phyloP scores from a whole-genome alignment of 2,329 filamentous ascomycete species.

The Aspergillus thermomutatus region DNA sequence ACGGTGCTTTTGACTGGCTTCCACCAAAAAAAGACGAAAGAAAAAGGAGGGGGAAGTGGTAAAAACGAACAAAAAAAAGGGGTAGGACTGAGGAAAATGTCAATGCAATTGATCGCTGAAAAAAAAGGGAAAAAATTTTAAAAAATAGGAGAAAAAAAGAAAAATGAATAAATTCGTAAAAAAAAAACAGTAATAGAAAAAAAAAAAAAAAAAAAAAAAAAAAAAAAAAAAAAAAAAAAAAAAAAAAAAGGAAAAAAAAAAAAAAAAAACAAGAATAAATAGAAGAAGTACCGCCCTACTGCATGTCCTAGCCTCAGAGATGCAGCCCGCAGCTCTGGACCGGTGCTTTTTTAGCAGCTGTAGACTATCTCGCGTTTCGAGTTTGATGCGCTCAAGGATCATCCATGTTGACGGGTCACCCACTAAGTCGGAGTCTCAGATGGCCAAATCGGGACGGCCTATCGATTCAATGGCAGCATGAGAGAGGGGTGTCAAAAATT shows the following conservation, averaged over 20 bases:
- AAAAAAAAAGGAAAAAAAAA: neutral
- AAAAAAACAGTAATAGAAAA: neutral
- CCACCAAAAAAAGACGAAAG: no score
- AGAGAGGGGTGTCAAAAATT: neutral
- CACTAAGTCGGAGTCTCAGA: conserved; percentile 1
- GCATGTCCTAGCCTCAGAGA: conserved; percentile 16
- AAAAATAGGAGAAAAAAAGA: conserved; percentile 4
- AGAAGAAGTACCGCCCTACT: conserved; percentile 12
- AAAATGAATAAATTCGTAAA: conserved; percentile 4
- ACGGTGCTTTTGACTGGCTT: no score
- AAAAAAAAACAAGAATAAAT: conserved; percentile 3
- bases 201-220: neutral
- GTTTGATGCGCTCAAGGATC: conserved; percentile 22
- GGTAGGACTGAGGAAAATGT: neutral
- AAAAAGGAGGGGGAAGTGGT: neutral
- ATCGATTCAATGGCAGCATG: neutral
- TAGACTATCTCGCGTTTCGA: conserved; percentile 16
- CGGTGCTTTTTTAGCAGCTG: conserved; percentile 14
- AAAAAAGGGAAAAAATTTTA: neutral
- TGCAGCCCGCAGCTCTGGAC: conserved; percentile 13
- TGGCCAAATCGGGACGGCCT: conserved; percentile 2
- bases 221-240: neutral
- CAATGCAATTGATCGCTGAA: neutral
- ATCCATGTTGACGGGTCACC: conserved; percentile 20
- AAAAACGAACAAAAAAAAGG: conserved; percentile 13